These are phyloP conservation scores for Breynia disticha DNA, from an alignment of 441 rosid species.

Conservation along the genomic window DNA sequence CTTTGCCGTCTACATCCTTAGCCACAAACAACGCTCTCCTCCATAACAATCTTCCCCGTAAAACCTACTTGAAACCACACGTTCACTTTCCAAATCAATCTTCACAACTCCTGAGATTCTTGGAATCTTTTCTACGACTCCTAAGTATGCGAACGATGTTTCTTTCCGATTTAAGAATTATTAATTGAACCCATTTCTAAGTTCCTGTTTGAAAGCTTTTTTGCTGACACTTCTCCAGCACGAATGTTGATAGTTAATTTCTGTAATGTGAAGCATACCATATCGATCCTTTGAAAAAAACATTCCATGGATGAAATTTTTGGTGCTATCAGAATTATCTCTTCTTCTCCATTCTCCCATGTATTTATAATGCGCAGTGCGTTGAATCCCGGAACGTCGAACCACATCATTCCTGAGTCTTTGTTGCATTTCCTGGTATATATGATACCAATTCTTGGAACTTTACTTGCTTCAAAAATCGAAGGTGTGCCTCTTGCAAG, in stretches of 20 bases:
- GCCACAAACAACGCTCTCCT: constrained; percentile 31
- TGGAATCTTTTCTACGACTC: constrained; percentile 18
- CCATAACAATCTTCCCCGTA: constrained; percentile 29
- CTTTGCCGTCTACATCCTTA: constrained; percentile 10
- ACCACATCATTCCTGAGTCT: constrained; percentile 23
- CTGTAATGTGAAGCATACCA: constrained; percentile 18
- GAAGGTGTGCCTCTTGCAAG: constrained; percentile 19
- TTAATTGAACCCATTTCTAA: constrained; percentile 25
- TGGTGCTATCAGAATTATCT: constrained; percentile 26
- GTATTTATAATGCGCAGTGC: constrained; percentile 23
- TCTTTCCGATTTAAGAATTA: constrained; percentile 14
- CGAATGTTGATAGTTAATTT: constrained; percentile 17
- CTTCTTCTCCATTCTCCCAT: constrained; percentile 28
- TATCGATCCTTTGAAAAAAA: constrained; percentile 13
- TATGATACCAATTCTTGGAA: constrained; percentile 26
- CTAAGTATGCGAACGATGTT: constrained; percentile 18
- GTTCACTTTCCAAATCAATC: constrained; percentile 16
- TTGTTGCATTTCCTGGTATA: constrained; percentile 16
- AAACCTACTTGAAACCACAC: constrained; percentile 20
- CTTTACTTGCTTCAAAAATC: constrained; percentile 13
- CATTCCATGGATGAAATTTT: constrained; percentile 17
- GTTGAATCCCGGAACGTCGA: constrained; percentile 21
- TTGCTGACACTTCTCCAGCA: constrained; percentile 16
- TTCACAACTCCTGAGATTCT: constrained; percentile 24
- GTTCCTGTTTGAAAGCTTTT: constrained; percentile 14